These are phyloP conservation scores for Metarhizium rileyi DNA, from an alignment of 2,329 filamentous ascomycete species.

Conservation along the genomic window DNA sequence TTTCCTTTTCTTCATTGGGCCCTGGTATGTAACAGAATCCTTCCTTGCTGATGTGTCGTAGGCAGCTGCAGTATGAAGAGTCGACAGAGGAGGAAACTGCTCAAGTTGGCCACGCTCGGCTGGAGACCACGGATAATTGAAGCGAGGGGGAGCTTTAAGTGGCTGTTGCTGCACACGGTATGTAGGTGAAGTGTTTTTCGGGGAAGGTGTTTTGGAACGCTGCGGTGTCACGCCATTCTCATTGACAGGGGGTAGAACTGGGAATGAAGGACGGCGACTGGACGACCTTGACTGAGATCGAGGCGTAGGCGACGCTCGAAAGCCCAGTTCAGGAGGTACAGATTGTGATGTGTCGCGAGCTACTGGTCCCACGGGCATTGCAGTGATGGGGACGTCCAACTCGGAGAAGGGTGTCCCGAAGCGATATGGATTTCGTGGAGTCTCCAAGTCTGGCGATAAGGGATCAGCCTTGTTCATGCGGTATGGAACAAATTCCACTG, in stretches of 20 bases:
- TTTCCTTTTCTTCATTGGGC: conserved; percentile 91
- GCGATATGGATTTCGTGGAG: conserved; percentile 54
- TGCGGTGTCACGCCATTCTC: conserved; percentile 46
- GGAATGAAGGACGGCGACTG: conserved; percentile 56
- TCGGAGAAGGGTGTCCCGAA: conserved; percentile 85
- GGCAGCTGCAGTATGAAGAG: conserved; percentile 14
- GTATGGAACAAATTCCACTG: conserved; percentile 35
- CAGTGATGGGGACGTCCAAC: conserved; percentile 76
- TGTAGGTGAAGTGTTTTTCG: conserved; percentile 26
- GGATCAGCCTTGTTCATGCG: conserved; percentile 42
- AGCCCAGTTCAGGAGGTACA: conserved; percentile 89
- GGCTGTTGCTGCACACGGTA: conserved; percentile 20
- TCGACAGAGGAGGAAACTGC: conserved; percentile 29
- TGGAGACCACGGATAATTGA: conserved; percentile 47
- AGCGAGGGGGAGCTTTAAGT: conserved; percentile 42
- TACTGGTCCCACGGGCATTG: conserved; percentile 60
- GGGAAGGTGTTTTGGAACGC: conserved; percentile 20
- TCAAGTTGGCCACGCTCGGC: conserved; percentile 36
- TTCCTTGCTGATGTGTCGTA: conserved; percentile 23
- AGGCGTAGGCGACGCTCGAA: conserved; percentile 37
- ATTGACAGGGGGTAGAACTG: conserved; percentile 57
- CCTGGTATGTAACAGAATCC: conserved; percentile 59
- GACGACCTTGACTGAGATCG: conserved; percentile 47
- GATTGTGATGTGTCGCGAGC: conserved; percentile 77
- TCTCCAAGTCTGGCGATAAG: conserved; percentile 45